phyloP scores from a whole-genome alignment of 257 asterid species.

The Solanum pennellii region DNA sequence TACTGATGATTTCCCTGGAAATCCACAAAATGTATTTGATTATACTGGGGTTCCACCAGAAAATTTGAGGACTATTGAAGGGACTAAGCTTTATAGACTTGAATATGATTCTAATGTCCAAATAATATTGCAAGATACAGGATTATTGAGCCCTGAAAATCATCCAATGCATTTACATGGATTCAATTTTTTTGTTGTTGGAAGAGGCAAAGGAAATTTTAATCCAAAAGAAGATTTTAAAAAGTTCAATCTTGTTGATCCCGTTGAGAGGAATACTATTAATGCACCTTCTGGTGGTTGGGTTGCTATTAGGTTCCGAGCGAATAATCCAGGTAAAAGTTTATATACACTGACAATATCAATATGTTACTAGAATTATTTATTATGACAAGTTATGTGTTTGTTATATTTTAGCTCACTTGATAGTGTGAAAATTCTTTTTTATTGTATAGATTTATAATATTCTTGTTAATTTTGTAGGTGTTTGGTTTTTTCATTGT shows the following conservation, averaged over 20 bases:
- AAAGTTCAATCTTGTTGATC: slow-evolving; percentile 42
- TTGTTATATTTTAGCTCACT: neutral
- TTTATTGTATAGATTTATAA: no score
- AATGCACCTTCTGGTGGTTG: slow-evolving; percentile 52
- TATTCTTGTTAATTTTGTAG: slow-evolving; percentile 5
- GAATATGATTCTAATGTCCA: slow-evolving; percentile 40
- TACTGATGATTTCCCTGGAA: slow-evolving; percentile 49
- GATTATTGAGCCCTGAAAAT: slow-evolving; percentile 38
- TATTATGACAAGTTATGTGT: neutral
- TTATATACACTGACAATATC: neutral
- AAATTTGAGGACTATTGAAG: slow-evolving; percentile 31
- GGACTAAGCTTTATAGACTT: slow-evolving; percentile 42
- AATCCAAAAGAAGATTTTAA: slow-evolving; percentile 23
- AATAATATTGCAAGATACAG: slow-evolving; percentile 43
- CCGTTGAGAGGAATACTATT: slow-evolving; percentile 56
- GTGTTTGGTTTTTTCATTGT: slow-evolving; percentile 62
- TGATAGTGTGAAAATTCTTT: neutral
- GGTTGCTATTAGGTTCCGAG: slow-evolving; percentile 47
- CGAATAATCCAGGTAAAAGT: slow-evolving; percentile 47
- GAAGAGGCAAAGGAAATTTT: slow-evolving; percentile 38
- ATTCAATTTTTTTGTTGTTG: slow-evolving; percentile 36
- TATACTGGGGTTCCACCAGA: slow-evolving; percentile 36
- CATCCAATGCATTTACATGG: slow-evolving; percentile 62
- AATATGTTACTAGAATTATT: no score
- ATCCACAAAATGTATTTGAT: slow-evolving; percentile 22